phyloP scores from a whole-genome alignment of 768 basidiomycete species.

The Trametopsis cervina region DNA sequence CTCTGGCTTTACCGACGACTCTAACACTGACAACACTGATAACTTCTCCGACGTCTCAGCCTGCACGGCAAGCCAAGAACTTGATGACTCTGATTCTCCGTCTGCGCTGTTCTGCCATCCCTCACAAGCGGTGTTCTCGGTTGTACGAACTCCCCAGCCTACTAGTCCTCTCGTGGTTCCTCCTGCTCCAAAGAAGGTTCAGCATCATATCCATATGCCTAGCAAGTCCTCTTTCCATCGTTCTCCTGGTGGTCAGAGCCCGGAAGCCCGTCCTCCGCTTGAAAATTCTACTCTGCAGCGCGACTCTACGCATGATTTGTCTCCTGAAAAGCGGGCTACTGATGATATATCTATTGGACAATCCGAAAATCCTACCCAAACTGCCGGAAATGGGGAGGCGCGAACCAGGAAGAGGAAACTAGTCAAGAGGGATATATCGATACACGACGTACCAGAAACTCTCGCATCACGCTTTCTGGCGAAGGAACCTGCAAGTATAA shows the following conservation, averaged over 20 bases:
- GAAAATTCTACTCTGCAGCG: not conserved
- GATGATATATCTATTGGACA: not conserved
- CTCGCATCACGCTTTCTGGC: constrained; percentile 13
- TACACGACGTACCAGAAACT: not conserved
- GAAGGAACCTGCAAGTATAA: constrained; percentile 31
- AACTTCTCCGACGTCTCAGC: not conserved
- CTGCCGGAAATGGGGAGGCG: not conserved
- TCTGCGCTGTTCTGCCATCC: not conserved
- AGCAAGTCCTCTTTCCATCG: not conserved
- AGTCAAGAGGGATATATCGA: not conserved
- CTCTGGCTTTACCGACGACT: not conserved
- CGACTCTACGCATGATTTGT: not conserved
- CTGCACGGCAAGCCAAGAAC: not conserved
- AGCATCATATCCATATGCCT: constrained; percentile 1
- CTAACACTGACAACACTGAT: not conserved
- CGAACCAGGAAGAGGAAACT: not conserved
- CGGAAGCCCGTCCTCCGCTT: not conserved
- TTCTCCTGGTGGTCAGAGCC: not conserved
- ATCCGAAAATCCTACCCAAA: not conserved
- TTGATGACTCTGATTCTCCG: not conserved
- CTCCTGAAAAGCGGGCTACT: not conserved
- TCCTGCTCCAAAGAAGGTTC: constrained; percentile 6
- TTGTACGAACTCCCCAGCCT: not conserved
- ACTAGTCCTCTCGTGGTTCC: not conserved
- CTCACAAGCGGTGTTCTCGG: not conserved